A percentile compares a stretch with the other conserved stretches of the same genome.
Evolutionary conservation across 1,284 basidiomycete genomes (phyloP).

Genomic region (Heimioporus retisporus): DNA sequence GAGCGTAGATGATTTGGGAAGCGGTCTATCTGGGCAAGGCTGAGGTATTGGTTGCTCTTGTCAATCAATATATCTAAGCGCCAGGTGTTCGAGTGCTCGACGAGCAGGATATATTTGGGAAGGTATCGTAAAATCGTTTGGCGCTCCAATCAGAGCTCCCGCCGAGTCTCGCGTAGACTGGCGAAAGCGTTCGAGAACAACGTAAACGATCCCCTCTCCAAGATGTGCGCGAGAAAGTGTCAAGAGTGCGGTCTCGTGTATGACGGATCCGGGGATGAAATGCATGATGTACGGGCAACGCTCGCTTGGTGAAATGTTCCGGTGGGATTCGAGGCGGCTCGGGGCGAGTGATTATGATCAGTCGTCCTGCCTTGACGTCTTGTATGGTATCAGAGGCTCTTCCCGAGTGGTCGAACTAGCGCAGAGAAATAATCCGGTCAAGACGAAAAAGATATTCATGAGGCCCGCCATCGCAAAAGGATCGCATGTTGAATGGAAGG

Average conservation of each 20-base stretch:
- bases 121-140: too few relatives aligned
- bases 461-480: conserved; percentile 34
- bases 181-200: too few relatives aligned
- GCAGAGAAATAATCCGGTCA: conserved; percentile 35
- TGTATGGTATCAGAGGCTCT: conserved; percentile 12
- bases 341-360: conserved; percentile 11
- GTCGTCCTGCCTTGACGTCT: conserved; percentile 17
- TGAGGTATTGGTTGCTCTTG: too few relatives aligned
- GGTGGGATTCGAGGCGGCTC: conserved; percentile 8
- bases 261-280: conserved; percentile 4
- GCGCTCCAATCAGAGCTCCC: too few relatives aligned
- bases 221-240: too few relatives aligned
- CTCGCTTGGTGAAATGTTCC: conserved; percentile 25
- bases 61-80: too few relatives aligned
- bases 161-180: too few relatives aligned
- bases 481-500: not conserved
- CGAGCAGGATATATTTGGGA: too few relatives aligned
- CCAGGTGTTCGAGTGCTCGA: too few relatives aligned
- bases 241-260: conserved; percentile 8
- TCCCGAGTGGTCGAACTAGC: conserved; percentile 39
- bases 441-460: conserved; percentile 35
- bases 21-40: conserved; percentile 21
- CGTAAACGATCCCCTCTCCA: too few relatives aligned
- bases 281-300: conserved; percentile 3
- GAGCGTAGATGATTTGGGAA: not conserved